These are phyloP conservation scores for Exophiala bonariae DNA, from an alignment of 2,329 filamentous ascomycete genomes.

Conservation along the genomic window DNA sequence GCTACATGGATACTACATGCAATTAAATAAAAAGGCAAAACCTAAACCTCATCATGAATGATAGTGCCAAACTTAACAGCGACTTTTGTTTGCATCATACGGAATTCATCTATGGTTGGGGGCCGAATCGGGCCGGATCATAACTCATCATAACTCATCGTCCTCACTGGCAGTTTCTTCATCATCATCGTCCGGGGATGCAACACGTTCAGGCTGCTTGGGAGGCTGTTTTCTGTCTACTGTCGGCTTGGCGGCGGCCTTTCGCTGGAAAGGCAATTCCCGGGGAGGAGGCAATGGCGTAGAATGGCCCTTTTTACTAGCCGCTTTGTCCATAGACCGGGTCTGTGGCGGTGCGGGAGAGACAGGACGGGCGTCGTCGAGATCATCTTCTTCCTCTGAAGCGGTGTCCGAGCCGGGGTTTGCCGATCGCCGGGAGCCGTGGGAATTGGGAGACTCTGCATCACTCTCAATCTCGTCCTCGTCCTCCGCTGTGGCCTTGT, in stretches of 20 bases:
- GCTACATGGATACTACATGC: no score
- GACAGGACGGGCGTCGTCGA: slow-evolving; percentile 3
- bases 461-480: slow-evolving; percentile 5
- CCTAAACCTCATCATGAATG: no score
- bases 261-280: slow-evolving; percentile 19
- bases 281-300: slow-evolving; percentile 19
- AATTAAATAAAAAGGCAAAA: no score
- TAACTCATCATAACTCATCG: slow-evolving; percentile 25
- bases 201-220: neutral
- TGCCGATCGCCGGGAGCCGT: no score
- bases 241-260: neutral
- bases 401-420: neutral
- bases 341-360: slow-evolving; percentile 7
- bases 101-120: no score
- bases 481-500: slow-evolving; percentile 3
- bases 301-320: slow-evolving; percentile 2
- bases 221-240: neutral
- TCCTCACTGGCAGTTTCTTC: slow-evolving; percentile 28
- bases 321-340: slow-evolving; percentile 1
- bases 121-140: no score
- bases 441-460: slow-evolving; percentile 7
- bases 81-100: no score
- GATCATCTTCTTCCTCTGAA: slow-evolving; percentile 18
- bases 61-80: no score
- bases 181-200: slow-evolving; percentile 25